A percentile compares a stretch with the other conserved stretches of the same genome.
Conservation (phyloP, 768 basidiomycete species). For the Suillus clintonianus region DNA sequence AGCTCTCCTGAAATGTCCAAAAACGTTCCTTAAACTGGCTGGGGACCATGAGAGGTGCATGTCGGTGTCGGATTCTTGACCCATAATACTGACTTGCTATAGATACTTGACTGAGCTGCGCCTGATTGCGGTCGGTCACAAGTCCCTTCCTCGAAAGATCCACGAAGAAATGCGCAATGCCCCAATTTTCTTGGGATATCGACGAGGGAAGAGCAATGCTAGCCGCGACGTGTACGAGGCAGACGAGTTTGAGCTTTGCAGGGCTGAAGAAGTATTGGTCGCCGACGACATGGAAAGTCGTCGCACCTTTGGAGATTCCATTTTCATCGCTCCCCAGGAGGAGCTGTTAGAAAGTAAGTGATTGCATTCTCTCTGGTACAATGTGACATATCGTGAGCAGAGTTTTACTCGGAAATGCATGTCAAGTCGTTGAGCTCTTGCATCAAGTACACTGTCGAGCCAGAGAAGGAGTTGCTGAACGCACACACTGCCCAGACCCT, state of each 20-base stretch:
- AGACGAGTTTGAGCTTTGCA: slow-evolving; percentile 62
- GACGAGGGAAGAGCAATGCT: slow-evolving; percentile 33
- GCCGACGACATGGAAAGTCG: slow-evolving; percentile 81
- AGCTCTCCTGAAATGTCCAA: slow-evolving; percentile 64
- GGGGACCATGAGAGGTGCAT: slow-evolving; percentile 59
- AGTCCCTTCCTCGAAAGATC: slow-evolving; percentile 43
- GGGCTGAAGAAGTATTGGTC: slow-evolving; percentile 67
- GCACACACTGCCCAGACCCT: slow-evolving; percentile 41
- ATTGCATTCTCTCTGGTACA: background rate
- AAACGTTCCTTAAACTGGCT: slow-evolving; percentile 63
- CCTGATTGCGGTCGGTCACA: slow-evolving; percentile 71
- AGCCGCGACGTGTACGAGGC: background rate
- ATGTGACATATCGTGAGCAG: slow-evolving; percentile 30
- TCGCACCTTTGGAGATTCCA: slow-evolving; percentile 70
- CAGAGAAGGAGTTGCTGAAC: slow-evolving; percentile 44
- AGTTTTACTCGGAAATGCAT: slow-evolving; percentile 73
- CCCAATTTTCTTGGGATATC: slow-evolving; percentile 69
- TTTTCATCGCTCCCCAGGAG: slow-evolving; percentile 82
- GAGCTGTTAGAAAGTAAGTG: slow-evolving; percentile 77
- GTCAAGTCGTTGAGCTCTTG: slow-evolving; percentile 66
- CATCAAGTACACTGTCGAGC: slow-evolving; percentile 66
- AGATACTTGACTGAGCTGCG: slow-evolving; percentile 81
- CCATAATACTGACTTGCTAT: slow-evolving; percentile 3
- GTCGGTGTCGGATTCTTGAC: background rate
- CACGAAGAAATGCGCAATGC: slow-evolving; percentile 59